A percentile compares a stretch with the other conserved stretches of the same genome.
Evolutionary conservation across 495 filamentous ascomycete genomes (phyloP).

Genomic region (Hypoxylon lenormandii): DNA sequence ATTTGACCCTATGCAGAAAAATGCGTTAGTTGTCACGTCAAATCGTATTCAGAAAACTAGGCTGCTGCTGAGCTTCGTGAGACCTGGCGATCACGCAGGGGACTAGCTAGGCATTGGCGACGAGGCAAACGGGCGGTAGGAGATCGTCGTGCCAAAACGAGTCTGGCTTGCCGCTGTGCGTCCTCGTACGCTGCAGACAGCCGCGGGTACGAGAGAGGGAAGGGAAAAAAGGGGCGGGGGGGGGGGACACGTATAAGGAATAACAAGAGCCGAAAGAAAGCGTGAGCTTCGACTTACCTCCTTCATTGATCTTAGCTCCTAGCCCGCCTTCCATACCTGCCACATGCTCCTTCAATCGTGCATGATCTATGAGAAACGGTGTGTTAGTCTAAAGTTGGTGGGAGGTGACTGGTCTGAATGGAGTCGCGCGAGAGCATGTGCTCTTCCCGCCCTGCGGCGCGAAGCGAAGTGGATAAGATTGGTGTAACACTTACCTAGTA

Average conservation of each 20-base stretch:
- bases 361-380: slow-evolving; percentile 75
- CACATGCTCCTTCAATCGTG: slow-evolving; percentile 91
- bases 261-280: slow-evolving; percentile 57
- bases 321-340: slow-evolving; percentile 87
- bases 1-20: slow-evolving; percentile 67
- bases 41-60: slow-evolving; percentile 9
- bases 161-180: slow-evolving; percentile 31
- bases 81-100: slow-evolving; percentile 24
- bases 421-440: slow-evolving; percentile 41
- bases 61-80: slow-evolving; percentile 2
- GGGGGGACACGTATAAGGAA: slow-evolving; percentile 1
- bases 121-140: slow-evolving; percentile 15
- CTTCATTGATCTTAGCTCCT: slow-evolving; percentile 92
- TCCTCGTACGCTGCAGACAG: slow-evolving; percentile 42
- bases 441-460: slow-evolving; percentile 30
- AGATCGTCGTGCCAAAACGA: slow-evolving; percentile 37
- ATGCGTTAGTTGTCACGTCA: slow-evolving; percentile 51
- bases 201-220: slow-evolving; percentile 27
- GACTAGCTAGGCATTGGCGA: slow-evolving; percentile 9
- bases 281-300: slow-evolving; percentile 71
- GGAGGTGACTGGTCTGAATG: slow-evolving; percentile 18
- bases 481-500: slow-evolving; percentile 76
- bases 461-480: slow-evolving; percentile 42
- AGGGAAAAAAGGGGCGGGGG: not conserved
- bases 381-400: slow-evolving; percentile 41